Base-by-base conservation (phyloP, 1,284 basidiomycete species). In the Pseudozyma pruni region DNA sequence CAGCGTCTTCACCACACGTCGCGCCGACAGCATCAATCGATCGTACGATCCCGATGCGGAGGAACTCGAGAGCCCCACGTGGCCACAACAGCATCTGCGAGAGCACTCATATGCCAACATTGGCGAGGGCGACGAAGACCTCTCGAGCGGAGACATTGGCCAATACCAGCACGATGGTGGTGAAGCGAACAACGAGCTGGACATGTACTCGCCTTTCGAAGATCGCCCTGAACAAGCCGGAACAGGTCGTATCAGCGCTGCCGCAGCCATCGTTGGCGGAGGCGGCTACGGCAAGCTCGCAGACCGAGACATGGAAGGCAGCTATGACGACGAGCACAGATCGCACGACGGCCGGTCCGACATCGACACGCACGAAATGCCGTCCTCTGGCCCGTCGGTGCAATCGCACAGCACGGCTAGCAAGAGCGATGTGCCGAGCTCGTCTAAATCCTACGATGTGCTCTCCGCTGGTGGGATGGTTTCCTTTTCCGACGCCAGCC, bases 181-280 rank as follows among this genome's bases (percentile, higher is more conserved):
- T 9, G 29, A 59, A 2, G 49, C 46, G 11, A 2, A n/a, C 13
- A 25, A 31, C 19, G 58, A 72, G 16, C 44, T 43, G 14, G 61
- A 63, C 35, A 53, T 74, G 31, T 56, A 40, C 10, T 78, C 76
- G 13, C 76, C 76, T 16, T 76, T 76, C 33, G 74, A 78, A 39
- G 74, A 78, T 35, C 48, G 56, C 4, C 67, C 54, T 4, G 49
- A 64, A 19, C 40, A 53, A 4, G 29, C 45, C 6, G 31, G 29
- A 3, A 16, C 25, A 2, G 31, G 46, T n/a, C 41, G 41, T 6
- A 39, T 19, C 1, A 33, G 17, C 20, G 34, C 46, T 8, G 35
- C 29, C 10, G 34, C 33, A 8, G 50, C 34, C 0, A 14, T 19
- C 22, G 6, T 20, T 10, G 38, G 25, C 19, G 43, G 32, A 19